Conservation (phyloP, 148 eudicot species). For the Mesembryanthemum crystallinum region DNA sequence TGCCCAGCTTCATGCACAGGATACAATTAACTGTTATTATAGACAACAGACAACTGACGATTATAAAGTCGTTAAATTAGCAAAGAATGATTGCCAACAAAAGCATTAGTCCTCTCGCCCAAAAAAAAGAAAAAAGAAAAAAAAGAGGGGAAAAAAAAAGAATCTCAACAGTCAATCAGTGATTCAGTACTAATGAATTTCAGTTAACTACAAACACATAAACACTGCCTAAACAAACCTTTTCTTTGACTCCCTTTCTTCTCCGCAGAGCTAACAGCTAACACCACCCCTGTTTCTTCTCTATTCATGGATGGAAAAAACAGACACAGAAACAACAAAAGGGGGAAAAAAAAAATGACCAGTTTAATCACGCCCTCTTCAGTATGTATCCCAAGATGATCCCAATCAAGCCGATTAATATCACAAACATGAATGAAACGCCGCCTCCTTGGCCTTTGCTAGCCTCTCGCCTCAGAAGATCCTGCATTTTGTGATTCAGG, state of each 20-base stretch:
- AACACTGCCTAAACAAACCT: constrained; percentile 27
- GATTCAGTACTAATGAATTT: constrained; percentile 24
- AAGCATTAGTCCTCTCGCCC: constrained; percentile 16
- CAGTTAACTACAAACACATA: constrained; percentile 36
- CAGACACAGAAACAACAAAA: constrained; percentile 18
- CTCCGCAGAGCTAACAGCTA: constrained; percentile 16
- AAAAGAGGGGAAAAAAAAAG: constrained; percentile 3
- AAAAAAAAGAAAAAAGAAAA: constrained; percentile 5
- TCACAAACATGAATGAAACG: constrained; percentile 49
- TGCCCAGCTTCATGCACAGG: too few species aligned
- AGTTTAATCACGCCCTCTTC: constrained; percentile 47
- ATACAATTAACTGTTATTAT: background rate
- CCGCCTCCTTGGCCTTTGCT: constrained; percentile 62
- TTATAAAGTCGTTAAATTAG: constrained; percentile 21
- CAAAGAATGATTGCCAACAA: constrained; percentile 25
- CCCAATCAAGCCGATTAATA: constrained; percentile 61
- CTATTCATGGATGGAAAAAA: constrained; percentile 22
- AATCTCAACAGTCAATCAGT: constrained; percentile 20
- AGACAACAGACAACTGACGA: background rate
- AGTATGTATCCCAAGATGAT: constrained; percentile 58
- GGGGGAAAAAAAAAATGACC: background rate
- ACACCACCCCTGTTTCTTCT: constrained; percentile 11
- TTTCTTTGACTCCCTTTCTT: constrained; percentile 9
- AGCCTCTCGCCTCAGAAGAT: constrained; percentile 56
- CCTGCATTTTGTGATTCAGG: constrained; percentile 35